Evolutionary conservation across 208 protist species (phyloP).

Genomic region (Trichomonas vaginalis): DNA sequence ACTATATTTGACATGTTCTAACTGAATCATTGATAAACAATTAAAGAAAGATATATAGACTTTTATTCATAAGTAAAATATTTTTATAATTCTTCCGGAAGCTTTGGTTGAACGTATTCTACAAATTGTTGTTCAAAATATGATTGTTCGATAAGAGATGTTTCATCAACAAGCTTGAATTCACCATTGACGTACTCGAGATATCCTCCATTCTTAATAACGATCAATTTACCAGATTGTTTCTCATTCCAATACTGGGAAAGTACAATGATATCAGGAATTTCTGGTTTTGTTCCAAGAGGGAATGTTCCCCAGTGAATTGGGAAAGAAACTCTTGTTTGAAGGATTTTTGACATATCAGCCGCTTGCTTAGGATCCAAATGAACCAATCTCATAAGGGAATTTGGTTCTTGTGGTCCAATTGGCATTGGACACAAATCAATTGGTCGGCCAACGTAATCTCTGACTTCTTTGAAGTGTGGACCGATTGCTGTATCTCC

Average conservation of each 20-base stretch:
- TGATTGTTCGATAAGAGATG: no score
- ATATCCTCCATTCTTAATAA: neutral
- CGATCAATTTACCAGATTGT: neutral
- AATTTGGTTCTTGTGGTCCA: neutral
- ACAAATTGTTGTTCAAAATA: no score
- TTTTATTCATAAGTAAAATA: no score
- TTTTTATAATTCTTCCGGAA: no score
- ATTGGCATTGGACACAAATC: neutral
- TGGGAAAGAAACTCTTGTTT: neutral
- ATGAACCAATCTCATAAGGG: neutral
- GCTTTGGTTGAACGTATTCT: no score
- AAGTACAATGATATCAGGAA: neutral
- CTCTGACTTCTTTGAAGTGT: neutral
- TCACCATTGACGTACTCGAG: neutral
- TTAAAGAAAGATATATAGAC: no score
- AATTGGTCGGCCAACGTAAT: neutral
- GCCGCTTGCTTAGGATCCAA: neutral
- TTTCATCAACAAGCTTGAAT: no score
- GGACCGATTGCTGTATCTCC: neutral
- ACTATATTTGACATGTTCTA: no score
- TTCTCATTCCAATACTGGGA: neutral
- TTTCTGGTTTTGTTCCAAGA: neutral
- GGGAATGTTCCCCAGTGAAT: slow-evolving; percentile 7
- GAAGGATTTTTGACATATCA: neutral
- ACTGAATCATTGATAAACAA: no score